Percentiles rank a stretch among this genome's conserved stretches.
phyloP scores from a whole-genome alignment of 2,329 filamentous ascomycete genomes.

The Sporothrix curviconia region DNA sequence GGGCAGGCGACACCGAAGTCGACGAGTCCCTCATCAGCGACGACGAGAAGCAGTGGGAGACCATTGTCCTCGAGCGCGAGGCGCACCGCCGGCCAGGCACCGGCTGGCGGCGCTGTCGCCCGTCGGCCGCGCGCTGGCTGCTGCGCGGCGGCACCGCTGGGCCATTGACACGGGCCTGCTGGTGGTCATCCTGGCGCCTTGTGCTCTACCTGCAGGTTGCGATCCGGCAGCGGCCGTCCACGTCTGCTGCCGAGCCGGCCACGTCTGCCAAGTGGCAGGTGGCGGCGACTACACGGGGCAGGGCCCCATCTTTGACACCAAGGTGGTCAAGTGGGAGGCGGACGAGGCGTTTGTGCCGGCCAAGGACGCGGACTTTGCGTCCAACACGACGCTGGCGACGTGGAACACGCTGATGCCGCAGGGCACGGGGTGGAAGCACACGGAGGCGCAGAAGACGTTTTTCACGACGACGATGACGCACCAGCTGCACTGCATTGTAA shows the following conservation, averaged over 20 bases:
- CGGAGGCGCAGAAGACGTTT: slow-evolving; percentile 29
- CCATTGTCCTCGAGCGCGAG: slow-evolving; percentile 11
- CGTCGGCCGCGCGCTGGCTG: slow-evolving; percentile 10
- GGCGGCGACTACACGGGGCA: slow-evolving; percentile 32
- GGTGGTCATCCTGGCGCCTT: slow-evolving; percentile 27
- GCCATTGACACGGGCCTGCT: slow-evolving; percentile 29
- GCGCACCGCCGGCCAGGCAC: slow-evolving; percentile 6
- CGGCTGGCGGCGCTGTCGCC: neutral
- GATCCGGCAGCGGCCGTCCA: slow-evolving; percentile 8
- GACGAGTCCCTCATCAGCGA: slow-evolving; percentile 29
- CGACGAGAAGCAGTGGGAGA: slow-evolving; percentile 27
- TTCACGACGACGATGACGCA: slow-evolving; percentile 37
- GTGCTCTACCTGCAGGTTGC: slow-evolving; percentile 17
- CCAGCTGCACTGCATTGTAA: slow-evolving; percentile 35
- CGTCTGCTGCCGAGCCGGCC: too few relatives aligned
- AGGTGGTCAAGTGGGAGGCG: slow-evolving; percentile 32
- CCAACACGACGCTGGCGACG: slow-evolving; percentile 28
- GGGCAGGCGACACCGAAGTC: slow-evolving; percentile 28
- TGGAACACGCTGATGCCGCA: slow-evolving; percentile 36
- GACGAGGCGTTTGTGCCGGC: slow-evolving; percentile 35
- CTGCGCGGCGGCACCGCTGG: slow-evolving; percentile 25
- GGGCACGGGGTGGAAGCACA: slow-evolving; percentile 32
- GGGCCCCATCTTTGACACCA: slow-evolving; percentile 30
- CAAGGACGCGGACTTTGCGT: slow-evolving; percentile 33
- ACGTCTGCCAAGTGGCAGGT: slow-evolving; percentile 27